Evolutionary conservation across 1,139 yeast species (phyloP).

Genomic region (Scheffersomyces quercinus): DNA sequence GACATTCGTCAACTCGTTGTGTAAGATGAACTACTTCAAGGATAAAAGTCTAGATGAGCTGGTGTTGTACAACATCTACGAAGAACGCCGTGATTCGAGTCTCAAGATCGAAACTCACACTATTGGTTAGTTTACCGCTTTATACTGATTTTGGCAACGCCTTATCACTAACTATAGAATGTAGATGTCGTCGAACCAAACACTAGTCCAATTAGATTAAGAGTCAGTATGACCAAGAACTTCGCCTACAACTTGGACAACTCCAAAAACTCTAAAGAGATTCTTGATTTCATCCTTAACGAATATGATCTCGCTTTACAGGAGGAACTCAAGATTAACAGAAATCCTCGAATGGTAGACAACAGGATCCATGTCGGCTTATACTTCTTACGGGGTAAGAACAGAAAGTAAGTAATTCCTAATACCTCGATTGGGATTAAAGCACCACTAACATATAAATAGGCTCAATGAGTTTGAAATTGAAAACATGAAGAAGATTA

Average conservation of each 20-base stretch:
- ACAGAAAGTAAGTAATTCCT: slow-evolving; percentile 37
- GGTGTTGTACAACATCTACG: not conserved
- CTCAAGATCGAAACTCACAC: slow-evolving; percentile 13
- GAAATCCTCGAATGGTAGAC: slow-evolving; percentile 56
- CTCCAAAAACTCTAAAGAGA: slow-evolving; percentile 16
- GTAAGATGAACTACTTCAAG: slow-evolving; percentile 17
- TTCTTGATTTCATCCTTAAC: slow-evolving; percentile 52
- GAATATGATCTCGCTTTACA: slow-evolving; percentile 56
- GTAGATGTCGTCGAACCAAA: slow-evolving; percentile 17
- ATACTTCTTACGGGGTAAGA: slow-evolving; percentile 60
- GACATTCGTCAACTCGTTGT: slow-evolving; percentile 32
- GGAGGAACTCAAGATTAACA: slow-evolving; percentile 61
- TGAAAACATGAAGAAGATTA: slow-evolving; percentile 48
- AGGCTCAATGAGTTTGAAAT: slow-evolving; percentile 43
- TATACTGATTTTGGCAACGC: too few species aligned
- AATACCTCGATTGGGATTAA: not conserved
- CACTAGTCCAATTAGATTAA: slow-evolving; percentile 25
- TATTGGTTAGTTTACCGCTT: slow-evolving; percentile 11
- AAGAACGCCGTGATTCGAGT: slow-evolving; percentile 1
- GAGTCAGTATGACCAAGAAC: slow-evolving; percentile 26
- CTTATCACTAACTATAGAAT: not conserved
- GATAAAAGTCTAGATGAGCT: slow-evolving; percentile 3
- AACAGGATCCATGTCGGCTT: slow-evolving; percentile 64
- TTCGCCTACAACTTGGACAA: slow-evolving; percentile 40
- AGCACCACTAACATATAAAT: slow-evolving; percentile 9